Conservation (phyloP, 495 filamentous ascomycete genomes). For the Staphylotrichum longicolle region DNA sequence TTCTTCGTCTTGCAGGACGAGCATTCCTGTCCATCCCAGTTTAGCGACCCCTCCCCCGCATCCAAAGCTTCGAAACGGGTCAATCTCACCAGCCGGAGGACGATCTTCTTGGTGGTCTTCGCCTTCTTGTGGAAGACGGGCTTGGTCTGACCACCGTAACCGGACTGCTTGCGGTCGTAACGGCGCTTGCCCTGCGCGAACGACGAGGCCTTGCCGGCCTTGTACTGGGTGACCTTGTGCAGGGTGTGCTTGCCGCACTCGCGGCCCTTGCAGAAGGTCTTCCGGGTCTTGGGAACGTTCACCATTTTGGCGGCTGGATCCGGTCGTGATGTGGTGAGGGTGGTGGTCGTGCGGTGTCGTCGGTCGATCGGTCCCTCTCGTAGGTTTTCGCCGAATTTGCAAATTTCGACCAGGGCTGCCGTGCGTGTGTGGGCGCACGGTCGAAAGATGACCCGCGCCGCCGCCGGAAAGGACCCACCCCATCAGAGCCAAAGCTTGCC, state of each 20-base stretch:
- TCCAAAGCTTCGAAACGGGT: slow-evolving; percentile 12
- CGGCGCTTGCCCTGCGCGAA: slow-evolving; percentile 99
- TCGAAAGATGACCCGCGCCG: slow-evolving; percentile 32
- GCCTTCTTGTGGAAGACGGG: slow-evolving; percentile 99
- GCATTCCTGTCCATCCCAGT: slow-evolving; percentile 70
- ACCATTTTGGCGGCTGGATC: slow-evolving; percentile 42
- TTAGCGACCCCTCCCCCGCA: slow-evolving; percentile 23
- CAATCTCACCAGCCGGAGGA: slow-evolving; percentile 68
- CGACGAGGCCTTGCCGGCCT: slow-evolving; percentile 77
- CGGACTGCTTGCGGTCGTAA: slow-evolving; percentile 99
- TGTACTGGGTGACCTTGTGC: slow-evolving; percentile 97
- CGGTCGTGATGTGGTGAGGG: slow-evolving; percentile 32
- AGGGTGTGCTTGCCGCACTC: slow-evolving; percentile 91
- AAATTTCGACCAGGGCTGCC: slow-evolving; percentile 35
- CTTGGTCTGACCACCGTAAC: slow-evolving; percentile 99
- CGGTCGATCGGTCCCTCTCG: slow-evolving; percentile 21
- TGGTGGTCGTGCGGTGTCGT: slow-evolving; percentile 32
- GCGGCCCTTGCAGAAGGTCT: slow-evolving; percentile 83
- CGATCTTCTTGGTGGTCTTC: slow-evolving; percentile 99
- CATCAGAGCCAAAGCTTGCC: background rate
- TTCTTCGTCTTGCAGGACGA: slow-evolving; percentile 96
- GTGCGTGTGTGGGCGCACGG: slow-evolving; percentile 34
- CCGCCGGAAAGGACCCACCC: background rate
- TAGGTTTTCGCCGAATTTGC: slow-evolving; percentile 32
- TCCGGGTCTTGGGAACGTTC: slow-evolving; percentile 46